A percentile compares a stretch with the other conserved stretches of the same genome.
phyloP scores from a whole-genome alignment of 257 asterid species.

The Nicotiana knightiana region DNA sequence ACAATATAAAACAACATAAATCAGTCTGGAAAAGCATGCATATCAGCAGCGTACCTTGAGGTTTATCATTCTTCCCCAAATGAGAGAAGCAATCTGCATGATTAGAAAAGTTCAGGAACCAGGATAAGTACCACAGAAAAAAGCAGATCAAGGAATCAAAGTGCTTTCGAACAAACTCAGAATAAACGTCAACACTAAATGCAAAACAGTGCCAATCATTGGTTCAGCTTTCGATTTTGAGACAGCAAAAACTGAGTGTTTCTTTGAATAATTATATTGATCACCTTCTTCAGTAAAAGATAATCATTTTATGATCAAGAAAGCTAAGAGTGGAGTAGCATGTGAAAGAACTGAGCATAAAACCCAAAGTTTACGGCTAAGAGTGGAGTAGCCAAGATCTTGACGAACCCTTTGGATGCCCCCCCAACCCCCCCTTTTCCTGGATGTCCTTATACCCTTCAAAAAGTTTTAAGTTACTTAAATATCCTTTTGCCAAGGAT shows the following conservation, averaged over 20 bases:
- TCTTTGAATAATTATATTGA: neutral
- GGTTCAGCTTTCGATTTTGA: neutral
- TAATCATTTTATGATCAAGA: neutral
- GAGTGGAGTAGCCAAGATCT: neutral
- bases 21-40: constrained; percentile 8
- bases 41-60: constrained; percentile 33
- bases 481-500: neutral
- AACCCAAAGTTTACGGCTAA: neutral
- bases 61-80: constrained; percentile 40
- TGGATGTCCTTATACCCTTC: neutral
- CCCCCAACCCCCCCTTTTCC: neutral
- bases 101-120: constrained; percentile 12
- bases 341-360: neutral
- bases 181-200: neutral
- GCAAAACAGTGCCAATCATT: neutral
- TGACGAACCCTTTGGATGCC: neutral
- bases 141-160: neutral
- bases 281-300: neutral
- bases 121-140: neutral
- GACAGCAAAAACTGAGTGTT: neutral
- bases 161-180: neutral
- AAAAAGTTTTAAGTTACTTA: neutral
- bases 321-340: neutral
- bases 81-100: constrained; percentile 77
- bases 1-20: neutral